A percentile compares a stretch with the other conserved stretches of the same genome.
Evolutionary conservation across 768 basidiomycete genomes (phyloP).

Genomic region (Rhizopogon vinicolor): DNA sequence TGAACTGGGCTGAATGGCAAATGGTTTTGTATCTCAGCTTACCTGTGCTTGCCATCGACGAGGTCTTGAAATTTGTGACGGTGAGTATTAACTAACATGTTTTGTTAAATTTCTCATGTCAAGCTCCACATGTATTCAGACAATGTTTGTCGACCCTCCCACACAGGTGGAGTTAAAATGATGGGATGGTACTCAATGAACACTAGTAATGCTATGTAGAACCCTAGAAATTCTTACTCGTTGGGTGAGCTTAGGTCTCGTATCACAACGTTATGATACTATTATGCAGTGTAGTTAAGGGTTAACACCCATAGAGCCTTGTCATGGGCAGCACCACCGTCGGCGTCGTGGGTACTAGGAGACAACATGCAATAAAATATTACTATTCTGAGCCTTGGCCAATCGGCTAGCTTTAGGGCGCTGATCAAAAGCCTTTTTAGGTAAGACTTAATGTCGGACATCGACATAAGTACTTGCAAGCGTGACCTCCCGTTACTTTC

Average conservation of each 20-base stretch:
- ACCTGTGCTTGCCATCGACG: slow-evolving; percentile 88
- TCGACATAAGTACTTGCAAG: background rate
- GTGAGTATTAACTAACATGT: slow-evolving; percentile 36
- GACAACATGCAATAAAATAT: background rate
- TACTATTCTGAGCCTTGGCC: background rate
- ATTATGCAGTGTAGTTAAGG: too few relatives aligned
- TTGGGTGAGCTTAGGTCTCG: background rate
- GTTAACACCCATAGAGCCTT: too few relatives aligned
- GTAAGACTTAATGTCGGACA: background rate
- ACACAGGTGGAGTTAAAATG: slow-evolving; percentile 41
- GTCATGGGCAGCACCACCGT: too few relatives aligned
- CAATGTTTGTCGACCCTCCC: slow-evolving; percentile 54
- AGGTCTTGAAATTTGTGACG: slow-evolving; percentile 80
- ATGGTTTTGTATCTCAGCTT: slow-evolving; percentile 85
- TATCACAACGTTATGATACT: too few relatives aligned
- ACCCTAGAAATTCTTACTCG: background rate
- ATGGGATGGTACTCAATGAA: background rate
- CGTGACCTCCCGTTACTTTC: background rate
- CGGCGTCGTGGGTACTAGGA: background rate
- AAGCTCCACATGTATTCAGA: slow-evolving; percentile 25
- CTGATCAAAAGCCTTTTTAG: background rate
- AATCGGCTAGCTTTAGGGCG: background rate
- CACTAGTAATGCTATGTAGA: background rate
- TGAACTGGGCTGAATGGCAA: slow-evolving; percentile 95
- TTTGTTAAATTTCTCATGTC: slow-evolving; percentile 4